A percentile compares a stretch with the other conserved stretches of the same genome.
phyloP scores from a whole-genome alignment of 495 filamentous ascomycete genomes.

The Chlorociboria aeruginascens region DNA sequence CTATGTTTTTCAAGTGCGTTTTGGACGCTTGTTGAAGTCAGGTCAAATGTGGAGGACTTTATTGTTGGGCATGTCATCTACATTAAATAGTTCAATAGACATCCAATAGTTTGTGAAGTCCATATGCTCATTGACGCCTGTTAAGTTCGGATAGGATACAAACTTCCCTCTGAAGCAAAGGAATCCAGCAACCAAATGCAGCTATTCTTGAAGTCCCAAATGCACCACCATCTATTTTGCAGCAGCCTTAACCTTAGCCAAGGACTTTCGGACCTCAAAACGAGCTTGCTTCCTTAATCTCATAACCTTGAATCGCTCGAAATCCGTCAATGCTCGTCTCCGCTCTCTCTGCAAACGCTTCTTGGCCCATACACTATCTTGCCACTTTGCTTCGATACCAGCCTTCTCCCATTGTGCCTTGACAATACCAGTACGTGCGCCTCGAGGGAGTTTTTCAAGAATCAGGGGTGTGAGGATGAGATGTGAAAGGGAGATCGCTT shows the following conservation, averaged over 20 bases:
- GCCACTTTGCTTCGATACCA: slow-evolving; percentile 85
- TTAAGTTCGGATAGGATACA: slow-evolving; percentile 23
- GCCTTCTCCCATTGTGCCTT: slow-evolving; percentile 76
- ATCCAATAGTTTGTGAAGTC: slow-evolving; percentile 18
- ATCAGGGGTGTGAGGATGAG: slow-evolving; percentile 83
- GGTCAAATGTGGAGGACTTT: too few species aligned
- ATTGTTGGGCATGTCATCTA: background rate
- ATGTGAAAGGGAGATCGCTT: slow-evolving; percentile 64
- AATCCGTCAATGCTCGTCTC: slow-evolving; percentile 86
- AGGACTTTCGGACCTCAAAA: slow-evolving; percentile 90
- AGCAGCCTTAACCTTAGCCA: slow-evolving; percentile 26
- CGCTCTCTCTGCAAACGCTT: slow-evolving; percentile 68
- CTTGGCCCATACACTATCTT: slow-evolving; percentile 80
- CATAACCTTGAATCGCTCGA: slow-evolving; percentile 99
- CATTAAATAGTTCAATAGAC: slow-evolving; percentile 5
- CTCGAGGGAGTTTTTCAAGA: slow-evolving; percentile 78
- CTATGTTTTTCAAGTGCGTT: too few species aligned
- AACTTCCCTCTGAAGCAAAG: slow-evolving; percentile 20
- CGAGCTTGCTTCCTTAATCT: slow-evolving; percentile 94
- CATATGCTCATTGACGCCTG: slow-evolving; percentile 23
- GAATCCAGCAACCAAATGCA: slow-evolving; percentile 25
- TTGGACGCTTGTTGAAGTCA: too few species aligned
- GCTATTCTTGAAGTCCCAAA: slow-evolving; percentile 18
- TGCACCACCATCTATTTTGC: slow-evolving; percentile 12
- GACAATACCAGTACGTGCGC: slow-evolving; percentile 68